Percentiles rank a stretch among this genome's conserved stretches.
These are phyloP conservation scores for Capillidium heterosporum DNA, from an alignment of 371 early-diverging fungal genomes.

Conservation along the genomic window DNA sequence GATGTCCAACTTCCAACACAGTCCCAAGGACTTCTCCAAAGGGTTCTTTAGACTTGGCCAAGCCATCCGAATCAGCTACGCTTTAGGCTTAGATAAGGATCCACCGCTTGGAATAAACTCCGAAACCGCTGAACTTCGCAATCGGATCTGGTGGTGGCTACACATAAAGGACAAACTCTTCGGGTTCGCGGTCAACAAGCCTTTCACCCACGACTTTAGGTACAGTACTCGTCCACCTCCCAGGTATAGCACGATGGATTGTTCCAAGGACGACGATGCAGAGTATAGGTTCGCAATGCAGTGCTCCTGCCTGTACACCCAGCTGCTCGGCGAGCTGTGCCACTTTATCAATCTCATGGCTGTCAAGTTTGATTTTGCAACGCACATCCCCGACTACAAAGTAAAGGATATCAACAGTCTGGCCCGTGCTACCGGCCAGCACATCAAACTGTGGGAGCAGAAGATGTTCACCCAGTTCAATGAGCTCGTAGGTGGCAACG, in stretches of 20 bases:
- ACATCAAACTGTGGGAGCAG: no score
- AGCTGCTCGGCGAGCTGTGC: background rate
- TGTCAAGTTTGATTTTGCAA: background rate
- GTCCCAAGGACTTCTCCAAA: background rate
- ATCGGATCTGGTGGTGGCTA: background rate
- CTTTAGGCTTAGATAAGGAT: no score
- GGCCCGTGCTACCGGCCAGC: no score
- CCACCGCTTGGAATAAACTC: background rate
- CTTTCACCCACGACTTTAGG: background rate
- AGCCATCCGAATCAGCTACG: no score
- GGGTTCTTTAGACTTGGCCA: background rate
- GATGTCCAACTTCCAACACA: background rate
- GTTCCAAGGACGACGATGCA: background rate
- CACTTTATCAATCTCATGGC: background rate
- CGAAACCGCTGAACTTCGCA: background rate
- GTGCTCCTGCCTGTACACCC: background rate
- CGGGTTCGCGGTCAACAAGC: background rate
- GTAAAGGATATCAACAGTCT: no score
- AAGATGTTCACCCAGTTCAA: no score
- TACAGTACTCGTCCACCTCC: background rate
- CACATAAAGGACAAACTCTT: background rate
- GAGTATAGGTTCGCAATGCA: background rate
- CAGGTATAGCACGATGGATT: background rate
- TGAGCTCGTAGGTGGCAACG: no score
- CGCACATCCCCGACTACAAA: no score